phyloP scores from a whole-genome alignment of 495 filamentous ascomycete species.

The Aspergillus cavernicola region DNA sequence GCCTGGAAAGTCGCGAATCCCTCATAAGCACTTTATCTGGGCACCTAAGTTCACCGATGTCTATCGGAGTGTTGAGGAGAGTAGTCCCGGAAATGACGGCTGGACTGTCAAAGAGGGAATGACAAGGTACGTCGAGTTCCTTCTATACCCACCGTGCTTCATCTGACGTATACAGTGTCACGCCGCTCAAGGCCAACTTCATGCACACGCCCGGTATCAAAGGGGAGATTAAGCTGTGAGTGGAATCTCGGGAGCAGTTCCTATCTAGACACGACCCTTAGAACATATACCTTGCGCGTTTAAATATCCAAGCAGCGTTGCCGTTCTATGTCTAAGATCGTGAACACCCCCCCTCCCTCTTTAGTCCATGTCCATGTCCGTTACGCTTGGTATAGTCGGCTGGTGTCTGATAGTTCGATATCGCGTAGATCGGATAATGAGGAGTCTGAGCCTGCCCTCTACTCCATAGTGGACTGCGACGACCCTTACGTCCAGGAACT shows the following conservation, averaged over 20 bases:
- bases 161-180: conserved; percentile 58
- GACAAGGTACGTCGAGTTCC: conserved; percentile 70
- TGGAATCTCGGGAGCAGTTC: conserved; percentile 40
- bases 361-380: too few relatives aligned
- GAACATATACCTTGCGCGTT: conserved; percentile 29
- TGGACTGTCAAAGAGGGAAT: conserved; percentile 87
- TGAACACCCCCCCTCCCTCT: conserved; percentile 11
- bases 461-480: conserved; percentile 77
- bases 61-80: conserved; percentile 74
- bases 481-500: conserved; percentile 83
- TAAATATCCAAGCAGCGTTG: conserved; percentile 26
- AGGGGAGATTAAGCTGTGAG: conserved; percentile 89
- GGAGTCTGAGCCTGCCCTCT: conserved; percentile 45
- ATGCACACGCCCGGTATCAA: conserved; percentile 67
- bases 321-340: conserved; percentile 23
- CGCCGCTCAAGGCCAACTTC: conserved; percentile 88
- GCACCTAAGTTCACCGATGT: conserved; percentile 83
- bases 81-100: conserved; percentile 83
- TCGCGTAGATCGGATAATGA: conserved; percentile 40
- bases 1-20: conserved; percentile 39
- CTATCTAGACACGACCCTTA: conserved; percentile 18
- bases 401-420: conserved; percentile 37
- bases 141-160: neutral
- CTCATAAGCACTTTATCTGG: conserved; percentile 92
- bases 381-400: conserved; percentile 10